Base-by-base conservation (phyloP, 2,329 filamentous ascomycete genomes). In the Coniella lustricola region DNA sequence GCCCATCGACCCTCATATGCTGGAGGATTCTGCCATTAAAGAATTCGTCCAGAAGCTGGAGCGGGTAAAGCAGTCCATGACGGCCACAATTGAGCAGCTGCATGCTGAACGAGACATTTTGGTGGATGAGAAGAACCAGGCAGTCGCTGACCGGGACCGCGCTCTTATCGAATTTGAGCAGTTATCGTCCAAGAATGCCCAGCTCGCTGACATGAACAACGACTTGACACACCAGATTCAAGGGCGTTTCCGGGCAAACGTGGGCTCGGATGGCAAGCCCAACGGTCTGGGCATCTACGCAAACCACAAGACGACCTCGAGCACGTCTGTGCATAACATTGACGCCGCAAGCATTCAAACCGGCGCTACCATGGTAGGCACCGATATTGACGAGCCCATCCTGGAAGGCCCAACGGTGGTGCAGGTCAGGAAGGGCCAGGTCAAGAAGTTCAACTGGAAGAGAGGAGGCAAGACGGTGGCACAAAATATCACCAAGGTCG, bases 401-500 rank as follows among this genome's bases (percentile, higher is more conserved):
- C 65, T 81, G n/a, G 77, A 81, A 54, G 86, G 88, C 2, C 90
- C 93, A n/a, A 93, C 95, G 52, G 87, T 97, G 31, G 87, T 97
- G 52, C 94, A 93, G 59, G 94, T 97, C 54, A 83, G 90, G 59
- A 97, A 96, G 70, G 90, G 87, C 25, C 90, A 95, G 63, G 82
- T 85, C 46, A 95, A 90, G 72, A 97, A 96, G 66, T 96, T 96
- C 70, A 95, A 95, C 70, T 97, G 93, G 90, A 95, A 96, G 76
- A 95, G 94, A 73, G 90, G 90, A 34, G 88, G 88, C 34, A 91
- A 95, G 68, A 90, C 87, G 48, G 84, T 97, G 59, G 90, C 90
- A 22, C 95, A 96, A 67, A 91, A 90, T 61, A 87, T 97, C 44
- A 86, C 87, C 53, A 96, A 96, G 71, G 82, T 97, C 65, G 95